These are phyloP conservation scores for Phlebopus sp. DNA, from an alignment of 1,284 basidiomycete genomes.

Conservation along the genomic window DNA sequence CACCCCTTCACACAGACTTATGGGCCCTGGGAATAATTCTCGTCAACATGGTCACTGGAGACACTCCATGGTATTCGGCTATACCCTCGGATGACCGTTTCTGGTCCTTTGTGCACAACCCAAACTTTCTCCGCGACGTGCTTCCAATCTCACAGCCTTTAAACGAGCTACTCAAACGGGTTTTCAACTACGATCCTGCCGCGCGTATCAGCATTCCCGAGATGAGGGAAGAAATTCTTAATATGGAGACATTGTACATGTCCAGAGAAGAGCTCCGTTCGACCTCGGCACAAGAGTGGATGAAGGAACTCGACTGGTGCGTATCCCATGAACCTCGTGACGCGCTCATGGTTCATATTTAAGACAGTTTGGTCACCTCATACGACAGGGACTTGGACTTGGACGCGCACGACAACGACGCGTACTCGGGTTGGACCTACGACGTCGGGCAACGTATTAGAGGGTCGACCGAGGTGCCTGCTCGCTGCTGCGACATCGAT, in stretches of 20 bases:
- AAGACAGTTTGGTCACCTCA: too few species aligned
- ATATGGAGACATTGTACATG: conserved; percentile 68
- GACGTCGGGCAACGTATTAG: too few species aligned
- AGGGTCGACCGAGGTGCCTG: background rate
- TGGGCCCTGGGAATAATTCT: conserved; percentile 90
- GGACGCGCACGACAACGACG: too few species aligned
- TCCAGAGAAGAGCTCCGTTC: conserved; percentile 46
- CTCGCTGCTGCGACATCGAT: background rate
- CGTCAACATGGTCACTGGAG: conserved; percentile 83
- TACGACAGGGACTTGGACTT: background rate
- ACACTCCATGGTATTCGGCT: conserved; percentile 87
- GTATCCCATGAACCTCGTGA: too few species aligned
- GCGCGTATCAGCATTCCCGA: conserved; percentile 61
- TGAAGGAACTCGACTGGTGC: too few species aligned
- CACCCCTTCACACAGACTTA: conserved; percentile 76
- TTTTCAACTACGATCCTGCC: conserved; percentile 54
- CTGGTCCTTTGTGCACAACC: conserved; percentile 63
- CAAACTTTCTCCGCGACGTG: conserved; percentile 64
- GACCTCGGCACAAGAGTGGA: conserved; percentile 25
- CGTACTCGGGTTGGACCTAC: too few species aligned
- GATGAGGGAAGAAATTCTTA: conserved; percentile 55
- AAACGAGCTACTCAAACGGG: conserved; percentile 53
- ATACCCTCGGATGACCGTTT: conserved; percentile 72
- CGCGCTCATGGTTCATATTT: too few species aligned
- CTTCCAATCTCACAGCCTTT: conserved; percentile 68